Percentiles rank a stretch among this genome's conserved stretches.
Conservation (phyloP, 495 filamentous ascomycete species). For the Neurospora sp. region DNA sequence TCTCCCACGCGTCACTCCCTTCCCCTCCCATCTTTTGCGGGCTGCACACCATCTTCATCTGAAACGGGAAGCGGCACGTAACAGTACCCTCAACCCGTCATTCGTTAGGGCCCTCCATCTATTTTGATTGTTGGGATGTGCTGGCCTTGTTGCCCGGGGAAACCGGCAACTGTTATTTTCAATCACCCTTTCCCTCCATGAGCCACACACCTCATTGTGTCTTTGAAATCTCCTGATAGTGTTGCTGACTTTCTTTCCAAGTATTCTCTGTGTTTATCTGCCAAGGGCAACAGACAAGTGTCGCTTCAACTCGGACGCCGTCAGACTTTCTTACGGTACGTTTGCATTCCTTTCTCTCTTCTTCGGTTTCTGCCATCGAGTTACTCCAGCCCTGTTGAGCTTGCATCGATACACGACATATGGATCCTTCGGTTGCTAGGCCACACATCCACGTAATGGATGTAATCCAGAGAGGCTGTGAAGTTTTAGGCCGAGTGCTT, state of each 20-base stretch:
- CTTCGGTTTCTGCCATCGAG: background rate
- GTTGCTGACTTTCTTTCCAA: background rate
- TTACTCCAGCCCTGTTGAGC: conserved; percentile 8
- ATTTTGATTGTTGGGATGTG: background rate
- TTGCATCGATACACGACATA: conserved; percentile 14
- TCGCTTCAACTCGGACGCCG: conserved; percentile 1
- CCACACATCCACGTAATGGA: conserved; percentile 5
- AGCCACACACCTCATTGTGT: background rate
- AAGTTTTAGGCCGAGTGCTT: background rate
- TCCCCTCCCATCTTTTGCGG: conserved; percentile 12
- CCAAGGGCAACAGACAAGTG: background rate
- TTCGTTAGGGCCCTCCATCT: background rate
- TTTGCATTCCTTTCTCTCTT: conserved; percentile 10
- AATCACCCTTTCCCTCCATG: background rate
- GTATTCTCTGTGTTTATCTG: background rate
- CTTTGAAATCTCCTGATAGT: background rate
- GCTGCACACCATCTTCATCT: conserved; percentile 14
- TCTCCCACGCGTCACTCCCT: conserved; percentile 6
- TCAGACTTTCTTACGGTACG: conserved; percentile 12
- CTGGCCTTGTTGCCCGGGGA: background rate
- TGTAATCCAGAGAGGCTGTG: background rate
- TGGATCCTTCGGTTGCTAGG: background rate
- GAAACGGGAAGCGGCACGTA: background rate
- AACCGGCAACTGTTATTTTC: background rate
- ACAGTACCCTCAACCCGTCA: background rate